Conservation (phyloP, 495 filamentous ascomycete species). For the Penicillium goetzii region DNA sequence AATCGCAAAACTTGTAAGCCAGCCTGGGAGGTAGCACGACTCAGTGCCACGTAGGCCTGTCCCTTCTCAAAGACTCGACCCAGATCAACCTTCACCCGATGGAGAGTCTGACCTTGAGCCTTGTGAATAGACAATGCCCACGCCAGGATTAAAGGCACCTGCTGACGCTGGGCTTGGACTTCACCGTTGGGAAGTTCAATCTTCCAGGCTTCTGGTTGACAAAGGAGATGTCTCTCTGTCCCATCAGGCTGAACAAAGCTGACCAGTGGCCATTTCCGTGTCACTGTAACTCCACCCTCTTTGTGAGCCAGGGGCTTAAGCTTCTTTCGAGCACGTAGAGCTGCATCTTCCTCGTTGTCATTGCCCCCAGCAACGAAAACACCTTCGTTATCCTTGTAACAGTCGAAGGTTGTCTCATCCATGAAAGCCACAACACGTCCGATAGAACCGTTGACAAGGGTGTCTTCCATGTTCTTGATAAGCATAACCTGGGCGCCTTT, state of each 20-base stretch:
- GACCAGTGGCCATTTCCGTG: constrained; percentile 75
- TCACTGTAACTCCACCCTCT: constrained; percentile 35
- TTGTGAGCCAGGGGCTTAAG: constrained; percentile 49
- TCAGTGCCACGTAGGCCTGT: constrained; percentile 62
- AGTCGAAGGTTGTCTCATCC: constrained; percentile 76
- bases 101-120: constrained; percentile 94
- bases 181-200: constrained; percentile 95
- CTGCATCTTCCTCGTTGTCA: constrained; percentile 45
- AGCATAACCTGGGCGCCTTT: constrained; percentile 96
- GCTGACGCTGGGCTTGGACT: constrained; percentile 75
- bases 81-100: constrained; percentile 92
- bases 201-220: constrained; percentile 89
- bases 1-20: constrained; percentile 90
- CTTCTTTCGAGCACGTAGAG: constrained; percentile 52
- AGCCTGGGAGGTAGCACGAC: constrained; percentile 81
- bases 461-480: constrained; percentile 98
- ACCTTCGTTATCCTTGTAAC: constrained; percentile 59
- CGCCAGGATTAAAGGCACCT: constrained; percentile 79
- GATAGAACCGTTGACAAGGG: constrained; percentile 89
- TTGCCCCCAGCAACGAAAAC: constrained; percentile 50
- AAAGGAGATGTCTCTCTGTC: constrained; percentile 74
- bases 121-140: constrained; percentile 99
- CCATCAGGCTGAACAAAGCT: constrained; percentile 80
- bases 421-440: constrained; percentile 86
- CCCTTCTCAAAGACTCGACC: constrained; percentile 94